These are phyloP conservation scores for Arabidopsis suecica DNA, from an alignment of 345 rosid genomes.

Conservation along the genomic window DNA sequence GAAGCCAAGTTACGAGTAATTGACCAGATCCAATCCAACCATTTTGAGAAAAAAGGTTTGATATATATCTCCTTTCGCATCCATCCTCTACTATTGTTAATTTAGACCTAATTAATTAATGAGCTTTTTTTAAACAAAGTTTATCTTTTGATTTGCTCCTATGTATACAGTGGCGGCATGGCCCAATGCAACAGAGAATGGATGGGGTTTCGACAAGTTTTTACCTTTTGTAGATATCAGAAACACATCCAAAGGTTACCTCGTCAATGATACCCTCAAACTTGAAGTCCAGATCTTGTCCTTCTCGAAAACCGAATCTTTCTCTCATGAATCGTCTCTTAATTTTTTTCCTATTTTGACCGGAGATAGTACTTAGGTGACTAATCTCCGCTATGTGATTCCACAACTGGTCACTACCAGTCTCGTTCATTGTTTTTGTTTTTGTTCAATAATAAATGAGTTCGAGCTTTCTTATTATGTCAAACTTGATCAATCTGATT, in stretches of 20 bases:
- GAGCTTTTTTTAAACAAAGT: no score
- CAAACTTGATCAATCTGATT: no score
- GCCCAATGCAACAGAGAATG: constrained; percentile 7
- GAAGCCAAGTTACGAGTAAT: constrained; percentile 14
- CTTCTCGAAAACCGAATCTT: background rate
- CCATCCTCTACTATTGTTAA: no score
- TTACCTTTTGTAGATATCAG: background rate
- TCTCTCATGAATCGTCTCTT: background rate
- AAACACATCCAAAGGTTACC: constrained; percentile 10
- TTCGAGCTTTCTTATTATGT: background rate
- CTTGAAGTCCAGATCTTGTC: constrained; percentile 19
- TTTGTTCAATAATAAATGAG: background rate
- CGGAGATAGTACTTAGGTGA: background rate
- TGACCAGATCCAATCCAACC: background rate
- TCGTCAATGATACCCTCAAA: background rate
- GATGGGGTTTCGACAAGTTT: constrained; percentile 24
- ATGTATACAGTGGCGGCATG: background rate
- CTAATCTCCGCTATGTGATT: background rate
- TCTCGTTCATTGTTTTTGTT: no score
- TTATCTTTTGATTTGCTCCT: background rate
- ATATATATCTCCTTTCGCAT: no score
- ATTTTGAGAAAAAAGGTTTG: constrained; percentile 8
- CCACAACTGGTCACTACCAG: background rate
- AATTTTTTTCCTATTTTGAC: background rate
- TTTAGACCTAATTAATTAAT: background rate